Evolutionary conservation across 1,139 yeast genomes (phyloP).

Genomic region (Meyerozyma carpophila): DNA sequence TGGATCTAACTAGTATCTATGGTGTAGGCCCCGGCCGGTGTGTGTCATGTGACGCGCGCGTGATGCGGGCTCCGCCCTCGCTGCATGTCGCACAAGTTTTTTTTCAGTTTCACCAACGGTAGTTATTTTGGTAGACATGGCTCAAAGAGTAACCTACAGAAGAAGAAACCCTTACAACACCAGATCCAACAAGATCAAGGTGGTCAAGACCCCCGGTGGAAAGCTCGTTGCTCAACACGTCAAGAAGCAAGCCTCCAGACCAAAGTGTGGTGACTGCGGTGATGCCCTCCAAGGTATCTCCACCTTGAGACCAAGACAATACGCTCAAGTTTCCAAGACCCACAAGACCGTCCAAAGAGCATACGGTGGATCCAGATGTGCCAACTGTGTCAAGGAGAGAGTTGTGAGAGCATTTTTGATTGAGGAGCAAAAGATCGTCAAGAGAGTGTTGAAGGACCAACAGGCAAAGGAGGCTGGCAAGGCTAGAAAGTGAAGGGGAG

Average conservation of each 20-base stretch:
- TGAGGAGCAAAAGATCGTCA: constrained; percentile 99
- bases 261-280: constrained; percentile 99
- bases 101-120: background rate
- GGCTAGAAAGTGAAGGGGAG: constrained; percentile 18
- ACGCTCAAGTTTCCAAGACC: constrained; percentile 91
- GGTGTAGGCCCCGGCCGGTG: background rate
- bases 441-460: constrained; percentile 96
- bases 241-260: constrained; percentile 91
- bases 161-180: constrained; percentile 89
- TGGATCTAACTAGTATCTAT: background rate
- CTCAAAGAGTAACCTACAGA: constrained; percentile 79
- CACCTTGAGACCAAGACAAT: constrained; percentile 95
- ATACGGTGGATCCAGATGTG: constrained; percentile 99
- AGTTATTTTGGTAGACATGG: constrained; percentile 40
- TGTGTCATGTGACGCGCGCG: background rate
- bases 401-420: constrained; percentile 98
- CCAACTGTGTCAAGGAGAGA: constrained; percentile 98
- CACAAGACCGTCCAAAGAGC: constrained; percentile 98
- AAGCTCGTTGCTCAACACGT: constrained; percentile 95
- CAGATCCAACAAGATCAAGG: constrained; percentile 98
- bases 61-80: background rate
- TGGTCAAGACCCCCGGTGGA: constrained; percentile 99
- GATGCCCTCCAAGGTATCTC: constrained; percentile 85
- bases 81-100: background rate
- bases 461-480: constrained; percentile 76